These are phyloP conservation scores for Mycena pura DNA, from an alignment of 768 basidiomycete species.

Conservation along the genomic window DNA sequence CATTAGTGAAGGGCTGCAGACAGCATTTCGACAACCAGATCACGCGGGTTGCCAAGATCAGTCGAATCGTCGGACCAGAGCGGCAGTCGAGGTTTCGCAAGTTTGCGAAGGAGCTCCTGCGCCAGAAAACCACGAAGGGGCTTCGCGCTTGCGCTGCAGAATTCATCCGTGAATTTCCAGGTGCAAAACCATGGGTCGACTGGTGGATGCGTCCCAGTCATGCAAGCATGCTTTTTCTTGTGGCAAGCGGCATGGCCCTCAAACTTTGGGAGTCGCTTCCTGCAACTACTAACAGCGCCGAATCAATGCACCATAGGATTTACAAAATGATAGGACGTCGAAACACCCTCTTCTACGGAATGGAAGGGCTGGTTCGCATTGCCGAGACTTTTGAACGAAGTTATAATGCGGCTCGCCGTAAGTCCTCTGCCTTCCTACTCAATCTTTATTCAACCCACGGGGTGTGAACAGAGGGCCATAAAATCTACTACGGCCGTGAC, in stretches of 20 bases:
- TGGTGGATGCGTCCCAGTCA: constrained; percentile 41
- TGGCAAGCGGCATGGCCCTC: constrained; percentile 19
- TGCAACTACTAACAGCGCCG: constrained; percentile 28
- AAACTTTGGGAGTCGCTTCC: constrained; percentile 27
- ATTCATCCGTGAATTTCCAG: constrained; percentile 33
- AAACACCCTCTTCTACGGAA: constrained; percentile 1
- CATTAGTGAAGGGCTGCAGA: constrained; percentile 37
- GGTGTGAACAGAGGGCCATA: background rate
- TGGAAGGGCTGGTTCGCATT: background rate
- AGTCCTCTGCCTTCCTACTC: background rate
- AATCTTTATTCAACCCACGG: background rate
- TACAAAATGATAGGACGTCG: constrained; percentile 23
- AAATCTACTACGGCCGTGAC: constrained; percentile 9
- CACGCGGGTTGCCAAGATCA: constrained; percentile 33
- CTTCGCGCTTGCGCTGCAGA: constrained; percentile 17
- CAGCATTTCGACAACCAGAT: constrained; percentile 41
- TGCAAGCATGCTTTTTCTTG: constrained; percentile 26
- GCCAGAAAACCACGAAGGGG: background rate
- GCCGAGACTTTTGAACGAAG: constrained; percentile 6
- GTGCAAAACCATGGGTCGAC: constrained; percentile 34
- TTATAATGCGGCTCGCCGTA: background rate
- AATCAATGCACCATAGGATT: constrained; percentile 28
- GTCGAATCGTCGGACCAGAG: constrained; percentile 30
- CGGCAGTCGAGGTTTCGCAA: constrained; percentile 24
- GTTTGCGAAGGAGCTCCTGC: constrained; percentile 12